Percentiles rank a stretch among this genome's conserved stretches.
These are phyloP conservation scores for Pseudocercospora macadamiae DNA, from an alignment of 2,329 filamentous ascomycete species.

Conservation along the genomic window DNA sequence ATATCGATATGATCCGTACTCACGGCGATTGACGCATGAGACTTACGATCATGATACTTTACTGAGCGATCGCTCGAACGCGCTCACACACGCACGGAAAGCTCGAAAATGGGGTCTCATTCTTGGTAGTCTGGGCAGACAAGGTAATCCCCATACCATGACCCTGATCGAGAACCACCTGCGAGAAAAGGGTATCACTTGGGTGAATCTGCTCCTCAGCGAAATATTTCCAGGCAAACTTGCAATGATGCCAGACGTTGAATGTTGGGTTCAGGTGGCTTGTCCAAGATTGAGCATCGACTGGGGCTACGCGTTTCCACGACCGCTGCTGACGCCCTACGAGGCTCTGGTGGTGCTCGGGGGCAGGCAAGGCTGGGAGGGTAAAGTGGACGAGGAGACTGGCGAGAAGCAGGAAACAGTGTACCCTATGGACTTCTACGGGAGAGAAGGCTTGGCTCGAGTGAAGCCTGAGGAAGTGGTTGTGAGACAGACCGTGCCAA, in stretches of 20 bases:
- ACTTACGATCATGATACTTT: constrained; percentile 91
- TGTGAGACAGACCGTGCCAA: constrained; percentile 12
- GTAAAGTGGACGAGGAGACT: constrained; percentile 26
- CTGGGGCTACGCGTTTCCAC: constrained; percentile 95
- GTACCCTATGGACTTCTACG: constrained; percentile 99
- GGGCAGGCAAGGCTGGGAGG: constrained; percentile 69
- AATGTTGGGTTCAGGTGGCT: constrained; percentile 97
- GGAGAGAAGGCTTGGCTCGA: constrained; percentile 83
- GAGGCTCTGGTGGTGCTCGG: constrained; percentile 91
- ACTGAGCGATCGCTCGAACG: constrained; percentile 75
- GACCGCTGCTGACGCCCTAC: constrained; percentile 88
- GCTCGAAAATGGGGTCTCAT: constrained; percentile 95
- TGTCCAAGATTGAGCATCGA: constrained; percentile 97
- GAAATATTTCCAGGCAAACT: constrained; percentile 98
- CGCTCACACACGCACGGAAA: constrained; percentile 73
- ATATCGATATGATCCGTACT: constrained; percentile 97
- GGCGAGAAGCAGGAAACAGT: constrained; percentile 27
- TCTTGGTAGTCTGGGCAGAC: constrained; percentile 84
- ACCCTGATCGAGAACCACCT: constrained; percentile 80
- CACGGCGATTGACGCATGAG: constrained; percentile 85
- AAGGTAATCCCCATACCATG: constrained; percentile 95
- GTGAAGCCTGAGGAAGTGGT: constrained; percentile 56
- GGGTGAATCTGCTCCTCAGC: constrained; percentile 81
- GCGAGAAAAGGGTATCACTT: constrained; percentile 71
- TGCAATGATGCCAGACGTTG: constrained; percentile 87